Evolutionary conservation across 1,284 basidiomycete species (phyloP).

Genomic region (Ganoderma lucidum): DNA sequence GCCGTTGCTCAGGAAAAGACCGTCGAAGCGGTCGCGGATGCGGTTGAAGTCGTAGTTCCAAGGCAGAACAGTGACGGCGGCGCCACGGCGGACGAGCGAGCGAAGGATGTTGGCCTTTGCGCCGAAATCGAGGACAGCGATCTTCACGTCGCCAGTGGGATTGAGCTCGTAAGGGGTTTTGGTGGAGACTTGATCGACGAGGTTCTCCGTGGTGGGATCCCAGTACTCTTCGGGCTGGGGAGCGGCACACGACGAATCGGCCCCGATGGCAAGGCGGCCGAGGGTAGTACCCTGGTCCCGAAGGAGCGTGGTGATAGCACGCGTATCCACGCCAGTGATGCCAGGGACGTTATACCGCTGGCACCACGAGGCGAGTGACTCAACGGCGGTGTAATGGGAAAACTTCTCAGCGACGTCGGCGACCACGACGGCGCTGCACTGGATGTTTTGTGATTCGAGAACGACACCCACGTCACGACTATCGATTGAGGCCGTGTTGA

Average conservation of each 20-base stretch:
- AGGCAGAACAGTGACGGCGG: conserved; percentile 93
- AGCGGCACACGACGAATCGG: conserved; percentile 69
- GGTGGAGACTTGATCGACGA: conserved; percentile 94
- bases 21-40: conserved; percentile 91
- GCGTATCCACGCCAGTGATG: conserved; percentile 97
- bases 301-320: conserved; percentile 92
- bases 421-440: conserved; percentile 94
- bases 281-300: conserved; percentile 98
- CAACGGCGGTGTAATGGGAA: conserved; percentile 94
- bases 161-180: conserved; percentile 89
- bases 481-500: conserved; percentile 79
- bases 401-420: conserved; percentile 95
- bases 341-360: conserved; percentile 90
- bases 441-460: conserved; percentile 90
- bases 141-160: conserved; percentile 86
- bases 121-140: conserved; percentile 97
- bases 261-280: conserved; percentile 88
- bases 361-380: conserved; percentile 96
- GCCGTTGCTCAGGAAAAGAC: conserved; percentile 96
- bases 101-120: conserved; percentile 98
- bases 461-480: conserved; percentile 88
- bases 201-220: conserved; percentile 93
- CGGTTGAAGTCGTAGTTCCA: conserved; percentile 98
- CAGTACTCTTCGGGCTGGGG: conserved; percentile 81
- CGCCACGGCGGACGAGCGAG: conserved; percentile 89